These are phyloP conservation scores for Myxozyma monticola DNA, from an alignment of 805 yeast species.

Conservation along the genomic window DNA sequence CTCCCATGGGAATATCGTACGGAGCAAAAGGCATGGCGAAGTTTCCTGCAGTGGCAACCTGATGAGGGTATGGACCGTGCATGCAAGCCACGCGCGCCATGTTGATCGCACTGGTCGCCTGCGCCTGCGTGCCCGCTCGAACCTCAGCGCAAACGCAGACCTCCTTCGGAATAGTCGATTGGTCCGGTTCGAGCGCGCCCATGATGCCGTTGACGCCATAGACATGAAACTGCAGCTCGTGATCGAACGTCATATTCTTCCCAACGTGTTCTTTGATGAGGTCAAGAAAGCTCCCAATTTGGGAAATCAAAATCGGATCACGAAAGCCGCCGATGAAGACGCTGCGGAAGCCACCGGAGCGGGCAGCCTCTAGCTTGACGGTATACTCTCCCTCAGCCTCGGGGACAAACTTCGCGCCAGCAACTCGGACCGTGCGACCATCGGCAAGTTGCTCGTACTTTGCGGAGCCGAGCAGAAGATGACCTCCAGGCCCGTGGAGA, in stretches of 20 bases:
- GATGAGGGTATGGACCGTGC: not conserved
- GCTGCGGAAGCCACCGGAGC: not conserved
- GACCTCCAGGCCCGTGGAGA: slow-evolving; percentile 1
- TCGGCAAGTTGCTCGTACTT: not conserved
- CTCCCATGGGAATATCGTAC: not conserved
- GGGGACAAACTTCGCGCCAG: not conserved
- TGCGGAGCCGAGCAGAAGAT: not conserved
- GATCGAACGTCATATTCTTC: not conserved
- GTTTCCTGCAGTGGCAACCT: not conserved
- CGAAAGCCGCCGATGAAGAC: not conserved
- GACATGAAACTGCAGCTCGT: not conserved
- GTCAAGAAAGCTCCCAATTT: not conserved
- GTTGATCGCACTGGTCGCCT: not conserved
- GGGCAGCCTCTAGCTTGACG: not conserved
- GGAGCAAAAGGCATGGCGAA: slow-evolving; percentile 1
- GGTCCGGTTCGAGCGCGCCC: not conserved
- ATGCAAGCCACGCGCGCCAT: not conserved
- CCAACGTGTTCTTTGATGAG: not conserved
- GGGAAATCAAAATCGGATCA: not conserved
- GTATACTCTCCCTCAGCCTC: not conserved
- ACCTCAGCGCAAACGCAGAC: not conserved
- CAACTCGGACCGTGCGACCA: not conserved
- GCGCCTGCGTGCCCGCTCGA: not conserved
- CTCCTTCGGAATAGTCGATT: not conserved
- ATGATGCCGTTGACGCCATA: not conserved